Conservation (phyloP, 768 basidiomycete species). For the Favolaschia claudopus region DNA sequence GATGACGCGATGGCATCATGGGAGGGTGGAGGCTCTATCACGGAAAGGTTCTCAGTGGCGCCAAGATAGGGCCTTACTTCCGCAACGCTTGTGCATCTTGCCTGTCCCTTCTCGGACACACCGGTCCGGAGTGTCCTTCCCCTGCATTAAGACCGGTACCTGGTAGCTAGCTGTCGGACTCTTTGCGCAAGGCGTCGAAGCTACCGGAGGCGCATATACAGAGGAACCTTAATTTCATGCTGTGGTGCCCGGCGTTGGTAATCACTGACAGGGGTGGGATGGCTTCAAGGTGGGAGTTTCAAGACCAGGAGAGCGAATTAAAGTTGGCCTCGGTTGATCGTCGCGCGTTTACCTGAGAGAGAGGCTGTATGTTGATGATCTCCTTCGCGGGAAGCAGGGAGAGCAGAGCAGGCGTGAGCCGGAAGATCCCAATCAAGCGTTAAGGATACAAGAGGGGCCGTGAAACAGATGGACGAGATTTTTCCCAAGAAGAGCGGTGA, state of each 20-base stretch:
- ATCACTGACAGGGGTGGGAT: too few relatives aligned
- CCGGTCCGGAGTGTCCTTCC: not conserved
- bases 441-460: not conserved
- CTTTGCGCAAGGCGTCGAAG: not conserved
- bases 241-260: too few relatives aligned
- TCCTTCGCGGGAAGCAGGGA: not conserved
- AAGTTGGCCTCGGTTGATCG: constrained; percentile 6
- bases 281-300: too few relatives aligned
- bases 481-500: constrained; percentile 8
- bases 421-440: constrained; percentile 16
- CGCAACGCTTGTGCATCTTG: not conserved
- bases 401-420: not conserved
- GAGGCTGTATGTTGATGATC: constrained; percentile 4
- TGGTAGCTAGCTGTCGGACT: not conserved
- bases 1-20: constrained; percentile 18
- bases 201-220: not conserved
- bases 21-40: not conserved
- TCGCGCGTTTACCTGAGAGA: not conserved
- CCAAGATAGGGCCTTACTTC: constrained; percentile 15
- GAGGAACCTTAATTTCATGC: too few relatives aligned
- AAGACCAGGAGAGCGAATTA: not conserved
- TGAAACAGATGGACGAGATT: constrained; percentile 28
- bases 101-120: not conserved
- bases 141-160: not conserved
- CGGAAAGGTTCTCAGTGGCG: not conserved